These are phyloP conservation scores for Rhynchosporium agropyri DNA, from an alignment of 2,329 filamentous ascomycete genomes.

Conservation along the genomic window DNA sequence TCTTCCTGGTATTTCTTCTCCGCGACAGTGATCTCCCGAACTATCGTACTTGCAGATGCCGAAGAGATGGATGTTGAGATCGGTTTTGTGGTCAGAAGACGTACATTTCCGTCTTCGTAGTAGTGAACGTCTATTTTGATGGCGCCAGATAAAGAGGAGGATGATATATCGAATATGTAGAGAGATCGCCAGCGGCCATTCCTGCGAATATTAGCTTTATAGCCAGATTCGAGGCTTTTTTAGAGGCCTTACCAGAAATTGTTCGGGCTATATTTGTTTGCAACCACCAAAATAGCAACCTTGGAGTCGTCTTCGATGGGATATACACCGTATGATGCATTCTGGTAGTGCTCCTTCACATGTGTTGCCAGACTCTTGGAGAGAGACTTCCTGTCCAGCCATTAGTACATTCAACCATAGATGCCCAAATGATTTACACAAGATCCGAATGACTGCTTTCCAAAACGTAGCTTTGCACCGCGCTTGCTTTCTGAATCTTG, in stretches of 20 bases:
- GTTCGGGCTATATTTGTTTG: conserved; percentile 96
- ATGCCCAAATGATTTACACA: conserved; percentile 60
- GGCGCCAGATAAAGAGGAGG: conserved; percentile 71
- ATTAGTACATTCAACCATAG: neutral
- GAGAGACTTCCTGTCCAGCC: conserved; percentile 70
- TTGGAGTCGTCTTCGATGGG: conserved; percentile 75
- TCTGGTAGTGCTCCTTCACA: conserved; percentile 85
- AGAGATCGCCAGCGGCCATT: conserved; percentile 95
- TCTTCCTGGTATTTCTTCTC: conserved; percentile 98
- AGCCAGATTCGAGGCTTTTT: too few species aligned
- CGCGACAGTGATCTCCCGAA: conserved; percentile 73
- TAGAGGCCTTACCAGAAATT: conserved; percentile 79
- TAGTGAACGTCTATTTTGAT: conserved; percentile 98
- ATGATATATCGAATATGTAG: conserved; percentile 75
- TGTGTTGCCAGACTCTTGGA: conserved; percentile 76
- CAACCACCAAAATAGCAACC: conserved; percentile 81
- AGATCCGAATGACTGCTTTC: conserved; percentile 78
- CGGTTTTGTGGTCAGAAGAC: conserved; percentile 85
- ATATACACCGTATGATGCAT: conserved; percentile 79
- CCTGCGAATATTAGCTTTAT: conserved; percentile 50
- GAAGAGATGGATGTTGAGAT: conserved; percentile 64
- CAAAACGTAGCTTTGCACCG: conserved; percentile 74
- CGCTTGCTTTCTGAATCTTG: conserved; percentile 72
- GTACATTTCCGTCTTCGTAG: conserved; percentile 98
- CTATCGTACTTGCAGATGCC: conserved; percentile 60